These are phyloP conservation scores for Penicillium griseofulvum DNA, from an alignment of 2,329 filamentous ascomycete species.

Conservation along the genomic window DNA sequence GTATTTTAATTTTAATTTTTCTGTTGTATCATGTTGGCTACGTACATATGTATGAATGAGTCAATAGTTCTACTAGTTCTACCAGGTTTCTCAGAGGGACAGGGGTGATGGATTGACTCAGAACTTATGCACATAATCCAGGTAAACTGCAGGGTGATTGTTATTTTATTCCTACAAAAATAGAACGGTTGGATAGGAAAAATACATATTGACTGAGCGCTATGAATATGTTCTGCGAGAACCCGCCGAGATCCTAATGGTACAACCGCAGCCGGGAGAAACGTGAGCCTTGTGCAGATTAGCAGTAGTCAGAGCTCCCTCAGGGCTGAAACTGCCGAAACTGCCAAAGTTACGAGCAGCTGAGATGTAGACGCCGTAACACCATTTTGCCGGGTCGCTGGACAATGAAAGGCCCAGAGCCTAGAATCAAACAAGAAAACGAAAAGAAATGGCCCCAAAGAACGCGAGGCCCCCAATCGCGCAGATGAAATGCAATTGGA, in stretches of 20 bases:
- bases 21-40: neutral
- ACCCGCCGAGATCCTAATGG: slow-evolving; percentile 12
- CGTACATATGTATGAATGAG: neutral
- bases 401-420: slow-evolving; percentile 8
- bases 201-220: slow-evolving; percentile 14
- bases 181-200: neutral
- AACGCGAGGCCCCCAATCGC: neutral
- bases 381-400: slow-evolving; percentile 5
- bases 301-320: slow-evolving; percentile 2
- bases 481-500: slow-evolving; percentile 10
- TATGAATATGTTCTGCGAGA: slow-evolving; percentile 21
- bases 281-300: slow-evolving; percentile 3
- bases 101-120: neutral
- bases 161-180: neutral
- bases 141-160: neutral
- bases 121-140: neutral
- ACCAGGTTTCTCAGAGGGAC: neutral
- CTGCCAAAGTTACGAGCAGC: slow-evolving; percentile 18
- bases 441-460: neutral
- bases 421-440: neutral
- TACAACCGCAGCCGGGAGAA: slow-evolving; percentile 11
- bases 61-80: neutral
- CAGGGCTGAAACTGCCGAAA: neutral
- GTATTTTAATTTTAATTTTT: neutral
- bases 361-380: slow-evolving; percentile 10